These are phyloP conservation scores for Xanthoconium separans DNA, from an alignment of 1,284 basidiomycete genomes.

Conservation along the genomic window DNA sequence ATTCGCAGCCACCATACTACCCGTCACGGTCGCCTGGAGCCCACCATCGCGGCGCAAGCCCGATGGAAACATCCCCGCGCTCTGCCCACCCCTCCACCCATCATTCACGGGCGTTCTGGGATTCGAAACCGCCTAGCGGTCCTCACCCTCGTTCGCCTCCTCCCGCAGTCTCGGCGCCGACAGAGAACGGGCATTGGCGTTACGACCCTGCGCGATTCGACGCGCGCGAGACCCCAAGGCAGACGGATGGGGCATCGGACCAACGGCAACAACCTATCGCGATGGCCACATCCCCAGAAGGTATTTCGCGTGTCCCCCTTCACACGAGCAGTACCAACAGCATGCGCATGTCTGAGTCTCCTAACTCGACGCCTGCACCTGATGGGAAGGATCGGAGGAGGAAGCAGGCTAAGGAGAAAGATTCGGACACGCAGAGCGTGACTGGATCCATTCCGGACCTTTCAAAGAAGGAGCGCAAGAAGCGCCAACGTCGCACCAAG, in stretches of 20 bases:
- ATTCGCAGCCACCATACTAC: slow-evolving; percentile 34
- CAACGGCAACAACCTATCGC: slow-evolving; percentile 24
- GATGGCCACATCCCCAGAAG: slow-evolving; percentile 35
- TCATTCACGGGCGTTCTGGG: slow-evolving; percentile 29
- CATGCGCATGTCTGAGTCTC: slow-evolving; percentile 42
- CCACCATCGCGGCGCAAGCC: slow-evolving; percentile 35
- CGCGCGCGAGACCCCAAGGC: slow-evolving; percentile 31
- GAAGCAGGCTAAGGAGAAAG: slow-evolving; percentile 38
- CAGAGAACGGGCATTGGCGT: slow-evolving; percentile 32
- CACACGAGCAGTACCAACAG: slow-evolving; percentile 19
- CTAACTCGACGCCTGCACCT: slow-evolving; percentile 34
- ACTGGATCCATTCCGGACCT: slow-evolving; percentile 28
- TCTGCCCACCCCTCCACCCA: slow-evolving; percentile 38
- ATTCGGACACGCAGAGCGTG: slow-evolving; percentile 39
- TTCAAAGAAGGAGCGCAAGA: slow-evolving; percentile 45
- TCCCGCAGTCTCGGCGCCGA: slow-evolving; percentile 11
- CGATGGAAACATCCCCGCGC: slow-evolving; percentile 55
- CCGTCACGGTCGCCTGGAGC: slow-evolving; percentile 31
- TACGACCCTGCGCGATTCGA: slow-evolving; percentile 34
- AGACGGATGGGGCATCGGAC: slow-evolving; percentile 23
- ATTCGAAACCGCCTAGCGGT: slow-evolving; percentile 32
- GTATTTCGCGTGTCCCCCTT: slow-evolving; percentile 30
- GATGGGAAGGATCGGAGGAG: slow-evolving; percentile 34
- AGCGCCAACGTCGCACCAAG: slow-evolving; percentile 35
- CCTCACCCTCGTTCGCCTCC: slow-evolving; percentile 29